phyloP scores from a whole-genome alignment of 345 rosid species.

The Brassica juncea region DNA sequence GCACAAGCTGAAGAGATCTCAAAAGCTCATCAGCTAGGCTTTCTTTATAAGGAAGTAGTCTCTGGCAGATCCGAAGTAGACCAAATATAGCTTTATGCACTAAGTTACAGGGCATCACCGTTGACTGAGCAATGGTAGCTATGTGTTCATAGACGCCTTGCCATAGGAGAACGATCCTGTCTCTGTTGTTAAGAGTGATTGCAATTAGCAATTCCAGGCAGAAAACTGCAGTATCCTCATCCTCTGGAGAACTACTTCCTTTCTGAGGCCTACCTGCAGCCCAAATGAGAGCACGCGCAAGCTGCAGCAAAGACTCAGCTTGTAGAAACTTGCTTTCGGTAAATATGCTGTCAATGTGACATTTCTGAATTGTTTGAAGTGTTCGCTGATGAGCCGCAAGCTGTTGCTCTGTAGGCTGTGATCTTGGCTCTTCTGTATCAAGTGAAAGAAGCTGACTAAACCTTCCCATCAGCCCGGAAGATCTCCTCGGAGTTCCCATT shows the following conservation, averaged over 20 bases:
- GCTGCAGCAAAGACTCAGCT: slow-evolving; percentile 89
- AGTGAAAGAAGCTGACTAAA: slow-evolving; percentile 99
- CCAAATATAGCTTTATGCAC: slow-evolving; percentile 99
- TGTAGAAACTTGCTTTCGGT: slow-evolving; percentile 97
- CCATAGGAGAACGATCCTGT: slow-evolving; percentile 92
- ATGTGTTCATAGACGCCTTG: slow-evolving; percentile 98
- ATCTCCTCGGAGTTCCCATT: slow-evolving; percentile 91
- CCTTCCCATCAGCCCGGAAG: slow-evolving; percentile 98
- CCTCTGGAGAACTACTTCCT: slow-evolving; percentile 90
- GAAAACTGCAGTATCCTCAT: slow-evolving; percentile 99
- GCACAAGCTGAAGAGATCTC: slow-evolving; percentile 92
- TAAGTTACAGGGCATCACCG: slow-evolving; percentile 88
- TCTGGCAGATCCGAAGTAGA: slow-evolving; percentile 91
- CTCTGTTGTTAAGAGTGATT: slow-evolving; percentile 92
- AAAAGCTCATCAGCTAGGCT: slow-evolving; percentile 96
- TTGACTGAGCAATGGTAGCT: slow-evolving; percentile 93
- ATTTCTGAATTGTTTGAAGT: slow-evolving; percentile 90
- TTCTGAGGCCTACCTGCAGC: slow-evolving; percentile 97
- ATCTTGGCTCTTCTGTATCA: slow-evolving; percentile 97
- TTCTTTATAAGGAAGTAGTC: slow-evolving; percentile 96
- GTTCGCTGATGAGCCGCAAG: slow-evolving; percentile 99
- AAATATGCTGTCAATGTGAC: slow-evolving; percentile 96
- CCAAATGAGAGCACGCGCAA: slow-evolving; percentile 94
- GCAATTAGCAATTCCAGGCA: slow-evolving; percentile 96
- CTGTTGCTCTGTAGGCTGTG: slow-evolving; percentile 95